Base-by-base conservation (phyloP, 768 basidiomycete species). In the Lactifluus hygrophoroides region DNA sequence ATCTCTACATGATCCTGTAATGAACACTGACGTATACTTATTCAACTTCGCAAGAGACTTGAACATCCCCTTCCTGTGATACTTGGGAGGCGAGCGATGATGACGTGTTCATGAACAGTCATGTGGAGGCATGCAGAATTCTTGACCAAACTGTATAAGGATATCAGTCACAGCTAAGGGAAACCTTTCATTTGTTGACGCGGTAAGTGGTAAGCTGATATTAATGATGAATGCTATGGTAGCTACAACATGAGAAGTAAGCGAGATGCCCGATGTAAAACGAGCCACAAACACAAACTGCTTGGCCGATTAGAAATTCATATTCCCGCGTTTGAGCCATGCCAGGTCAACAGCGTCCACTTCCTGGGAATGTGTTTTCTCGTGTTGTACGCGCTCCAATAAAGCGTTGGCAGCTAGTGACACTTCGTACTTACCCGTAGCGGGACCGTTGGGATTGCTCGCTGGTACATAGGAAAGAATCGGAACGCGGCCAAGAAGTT, bases 401-500 rank as follows among this genome's bases (percentile, higher is more conserved):
- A 70, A 57, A 1, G 73, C 74, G 65, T 69, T 69, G 27, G 63
- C 53, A 7, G 72, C 64, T 19, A 73, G 54, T 3, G 69, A 70
- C 6, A 77, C 67, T 23, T 67, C 57, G 43, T 74, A 76, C 44
- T 64, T 62, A 34, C 49, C 59, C 23, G n/a, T 19, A 23, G 50
- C 17, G 37, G 2, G 14, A 35, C 35, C 51, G 9, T 42, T 25
- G 21, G 59, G 40, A 11, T 10, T 44, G 10, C 48, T 23, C 3
- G 30, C 34, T 44, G 40, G 27, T 44, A 27, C 23, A 50, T 42
- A 50, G 9, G 34, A 37, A 51, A 90, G 71, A 32, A 81, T 71
- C 0, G 89, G 89, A 25, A 84, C 58, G n/a, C 75, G 76, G 7
- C 74, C 73, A 8, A 90, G 72, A n/a, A 90, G 75, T 25, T 75